Conservation (phyloP, 169 alveolate species). For the Plasmodium vinckei region DNA sequence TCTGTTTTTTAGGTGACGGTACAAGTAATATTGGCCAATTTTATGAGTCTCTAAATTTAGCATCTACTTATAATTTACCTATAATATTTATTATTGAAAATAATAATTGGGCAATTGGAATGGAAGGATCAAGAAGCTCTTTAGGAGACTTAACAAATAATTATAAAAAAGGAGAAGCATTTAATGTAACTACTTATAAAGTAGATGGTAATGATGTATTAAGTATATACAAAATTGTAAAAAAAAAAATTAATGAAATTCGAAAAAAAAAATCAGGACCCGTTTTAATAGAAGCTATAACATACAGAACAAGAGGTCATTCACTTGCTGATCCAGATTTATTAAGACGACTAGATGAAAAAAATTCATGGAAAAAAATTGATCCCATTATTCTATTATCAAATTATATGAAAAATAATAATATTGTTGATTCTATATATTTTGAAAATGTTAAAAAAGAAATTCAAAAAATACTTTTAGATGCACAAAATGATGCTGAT, state of each 20-base stretch:
- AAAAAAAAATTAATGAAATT: constrained; percentile 79
- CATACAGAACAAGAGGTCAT: constrained; percentile 84
- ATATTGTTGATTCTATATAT: constrained; percentile 74
- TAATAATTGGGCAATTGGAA: constrained; percentile 88
- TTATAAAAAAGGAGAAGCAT: constrained; percentile 78
- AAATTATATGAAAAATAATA: constrained; percentile 78
- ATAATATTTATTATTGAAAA: constrained; percentile 90
- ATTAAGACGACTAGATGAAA: constrained; percentile 78
- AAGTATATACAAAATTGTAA: constrained; percentile 77
- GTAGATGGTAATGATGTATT: constrained; percentile 86
- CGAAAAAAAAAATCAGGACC: constrained; percentile 83
- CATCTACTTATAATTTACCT: constrained; percentile 91
- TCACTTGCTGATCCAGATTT: constrained; percentile 86
- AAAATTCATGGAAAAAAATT: constrained; percentile 80
- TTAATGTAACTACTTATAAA: constrained; percentile 80
- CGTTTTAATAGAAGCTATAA: constrained; percentile 83
- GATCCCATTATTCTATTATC: constrained; percentile 80
- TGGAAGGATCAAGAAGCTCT: constrained; percentile 83
- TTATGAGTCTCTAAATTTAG: constrained; percentile 91
- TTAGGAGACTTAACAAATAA: constrained; percentile 69
- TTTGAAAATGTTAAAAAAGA: constrained; percentile 75
- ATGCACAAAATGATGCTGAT: constrained; percentile 32
- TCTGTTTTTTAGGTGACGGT: constrained; percentile 93
- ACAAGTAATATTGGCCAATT: constrained; percentile 92
- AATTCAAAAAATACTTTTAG: constrained; percentile 31